These are phyloP conservation scores for Pneumocystis wakefieldiae DNA, from an alignment of 1,139 yeast species.

Conservation along the genomic window DNA sequence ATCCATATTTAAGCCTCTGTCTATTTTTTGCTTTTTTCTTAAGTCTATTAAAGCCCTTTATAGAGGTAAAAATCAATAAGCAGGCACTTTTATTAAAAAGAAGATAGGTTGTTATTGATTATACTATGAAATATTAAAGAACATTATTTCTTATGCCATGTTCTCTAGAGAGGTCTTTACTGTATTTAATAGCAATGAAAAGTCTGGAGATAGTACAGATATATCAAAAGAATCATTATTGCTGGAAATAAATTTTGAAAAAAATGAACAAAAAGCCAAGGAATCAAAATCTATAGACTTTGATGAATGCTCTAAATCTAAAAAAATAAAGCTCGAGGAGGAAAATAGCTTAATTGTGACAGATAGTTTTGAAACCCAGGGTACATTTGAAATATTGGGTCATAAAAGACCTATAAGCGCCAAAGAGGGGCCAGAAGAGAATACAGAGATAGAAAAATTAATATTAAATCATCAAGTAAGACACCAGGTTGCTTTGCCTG, in stretches of 20 bases:
- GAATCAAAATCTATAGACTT: neutral
- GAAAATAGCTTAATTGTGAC: neutral
- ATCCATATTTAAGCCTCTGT: no score
- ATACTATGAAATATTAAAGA: neutral
- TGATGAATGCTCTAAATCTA: neutral
- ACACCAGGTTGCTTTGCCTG: slow-evolving; percentile 94
- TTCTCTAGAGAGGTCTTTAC: neutral
- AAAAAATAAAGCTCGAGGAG: neutral
- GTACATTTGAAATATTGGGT: slow-evolving; percentile 14
- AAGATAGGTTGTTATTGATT: neutral
- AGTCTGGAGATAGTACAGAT: neutral
- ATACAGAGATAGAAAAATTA: slow-evolving; percentile 38
- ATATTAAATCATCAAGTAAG: slow-evolving; percentile 83
- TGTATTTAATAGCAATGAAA: neutral
- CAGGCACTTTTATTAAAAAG: neutral
- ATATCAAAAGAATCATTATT: neutral
- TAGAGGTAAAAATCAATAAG: no score
- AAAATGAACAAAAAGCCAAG: neutral
- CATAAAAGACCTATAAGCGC: slow-evolving; percentile 6
- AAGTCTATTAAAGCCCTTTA: no score
- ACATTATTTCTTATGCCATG: neutral
- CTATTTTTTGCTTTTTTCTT: no score
- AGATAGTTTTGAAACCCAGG: slow-evolving; percentile 19
- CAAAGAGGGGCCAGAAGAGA: slow-evolving; percentile 18
- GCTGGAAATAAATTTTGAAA: neutral